phyloP scores from a whole-genome alignment of 176 grass and related monocot species.

The sorghum (Sorghum bicolor) region DNA sequence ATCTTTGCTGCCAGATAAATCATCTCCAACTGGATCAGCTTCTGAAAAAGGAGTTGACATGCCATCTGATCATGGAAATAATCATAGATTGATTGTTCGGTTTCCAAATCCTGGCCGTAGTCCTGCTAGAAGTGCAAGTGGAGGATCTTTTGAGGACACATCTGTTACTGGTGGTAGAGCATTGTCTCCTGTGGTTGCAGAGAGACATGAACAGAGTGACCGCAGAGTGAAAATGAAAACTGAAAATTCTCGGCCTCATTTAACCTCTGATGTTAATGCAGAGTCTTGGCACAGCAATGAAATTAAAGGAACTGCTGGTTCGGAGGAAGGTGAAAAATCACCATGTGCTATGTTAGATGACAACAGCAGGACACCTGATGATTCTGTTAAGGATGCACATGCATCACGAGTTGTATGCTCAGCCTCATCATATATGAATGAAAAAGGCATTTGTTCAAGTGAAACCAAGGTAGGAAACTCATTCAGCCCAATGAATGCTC shows the following conservation, averaged over 20 bases:
- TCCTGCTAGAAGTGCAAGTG: conserved; percentile 58
- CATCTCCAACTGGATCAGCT: conserved; percentile 49
- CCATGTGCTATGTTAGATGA: conserved; percentile 41
- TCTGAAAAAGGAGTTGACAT: conserved; percentile 58
- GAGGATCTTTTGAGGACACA: conserved; percentile 64
- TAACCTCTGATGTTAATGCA: conserved; percentile 45
- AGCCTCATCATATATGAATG: conserved; percentile 52
- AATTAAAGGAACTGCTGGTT: conserved; percentile 43
- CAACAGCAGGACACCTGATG: conserved; percentile 34
- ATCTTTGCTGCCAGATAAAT: conserved; percentile 50
- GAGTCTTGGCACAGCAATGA: conserved; percentile 75
- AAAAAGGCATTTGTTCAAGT: conserved; percentile 38
- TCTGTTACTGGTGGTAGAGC: conserved; percentile 45
- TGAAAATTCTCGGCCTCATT: conserved; percentile 43
- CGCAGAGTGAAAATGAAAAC: conserved; percentile 61
- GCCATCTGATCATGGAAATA: conserved; percentile 52
- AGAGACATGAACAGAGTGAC: conserved; percentile 70
- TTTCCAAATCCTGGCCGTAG: conserved; percentile 73
- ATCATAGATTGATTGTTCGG: conserved; percentile 70
- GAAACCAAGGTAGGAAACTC: conserved; percentile 47
- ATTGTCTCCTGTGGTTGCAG: conserved; percentile 48
- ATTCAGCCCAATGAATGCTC: conserved; percentile 84
- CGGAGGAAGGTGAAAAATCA: conserved; percentile 69
- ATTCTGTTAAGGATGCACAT: conserved; percentile 45
- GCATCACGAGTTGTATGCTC: conserved; percentile 43